These are phyloP conservation scores for Hirschioporus abietinus DNA, from an alignment of 768 basidiomycete genomes.

Conservation along the genomic window DNA sequence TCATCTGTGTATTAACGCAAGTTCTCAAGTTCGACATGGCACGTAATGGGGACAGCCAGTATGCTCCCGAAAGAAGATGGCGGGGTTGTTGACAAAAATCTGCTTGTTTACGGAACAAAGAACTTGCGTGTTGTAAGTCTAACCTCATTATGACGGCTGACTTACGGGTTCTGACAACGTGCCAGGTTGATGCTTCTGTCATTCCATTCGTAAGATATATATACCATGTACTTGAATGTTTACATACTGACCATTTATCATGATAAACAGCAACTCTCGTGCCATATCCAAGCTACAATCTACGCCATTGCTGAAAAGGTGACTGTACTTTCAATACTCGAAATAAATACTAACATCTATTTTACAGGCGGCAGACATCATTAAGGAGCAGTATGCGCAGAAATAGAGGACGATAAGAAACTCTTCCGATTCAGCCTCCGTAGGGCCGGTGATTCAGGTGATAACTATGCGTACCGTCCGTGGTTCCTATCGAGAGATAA, in stretches of 20 bases:
- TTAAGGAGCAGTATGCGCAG: background rate
- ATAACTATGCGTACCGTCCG: no score
- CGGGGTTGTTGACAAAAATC: conserved; percentile 27
- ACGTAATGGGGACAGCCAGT: conserved; percentile 31
- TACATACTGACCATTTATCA: no score
- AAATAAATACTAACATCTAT: background rate
- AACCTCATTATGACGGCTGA: background rate
- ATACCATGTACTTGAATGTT: no score
- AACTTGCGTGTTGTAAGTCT: conserved; percentile 26
- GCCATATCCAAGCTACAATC: conserved; percentile 5
- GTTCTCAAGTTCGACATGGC: conserved; percentile 10
- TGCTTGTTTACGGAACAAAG: conserved; percentile 27
- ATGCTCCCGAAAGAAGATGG: conserved; percentile 37
- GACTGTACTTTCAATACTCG: background rate
- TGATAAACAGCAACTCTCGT: background rate
- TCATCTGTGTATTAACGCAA: conserved; percentile 6
- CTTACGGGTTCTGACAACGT: background rate
- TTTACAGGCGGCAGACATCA: background rate
- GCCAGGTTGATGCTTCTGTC: background rate
- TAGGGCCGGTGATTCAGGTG: no score
- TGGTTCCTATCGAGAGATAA: no score
- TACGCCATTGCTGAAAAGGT: conserved; percentile 7
- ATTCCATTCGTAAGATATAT: conserved; percentile 9
- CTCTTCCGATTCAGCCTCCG: no score
- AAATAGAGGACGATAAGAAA: no score